These are phyloP conservation scores for Leishmania turanica DNA, from an alignment of 208 protist species.

Conservation along the genomic window DNA sequence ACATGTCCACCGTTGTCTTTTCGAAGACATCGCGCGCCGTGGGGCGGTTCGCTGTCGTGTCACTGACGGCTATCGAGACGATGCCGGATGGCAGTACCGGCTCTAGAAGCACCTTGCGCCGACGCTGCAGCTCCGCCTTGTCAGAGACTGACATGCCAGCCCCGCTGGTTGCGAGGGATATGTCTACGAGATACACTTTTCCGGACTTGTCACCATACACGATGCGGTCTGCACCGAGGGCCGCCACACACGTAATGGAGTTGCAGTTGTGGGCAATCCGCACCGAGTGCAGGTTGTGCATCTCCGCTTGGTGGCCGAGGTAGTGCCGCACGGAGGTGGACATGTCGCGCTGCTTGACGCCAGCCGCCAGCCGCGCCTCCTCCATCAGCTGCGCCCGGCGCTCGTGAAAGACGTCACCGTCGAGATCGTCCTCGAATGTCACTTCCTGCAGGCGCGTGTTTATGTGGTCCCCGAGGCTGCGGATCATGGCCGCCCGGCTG, in stretches of 20 bases:
- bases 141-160: constrained; percentile 15
- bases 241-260: constrained; percentile 78
- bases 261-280: constrained; percentile 88
- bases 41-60: constrained; percentile 65
- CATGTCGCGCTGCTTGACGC: constrained; percentile 72
- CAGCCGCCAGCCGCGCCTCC: constrained; percentile 76
- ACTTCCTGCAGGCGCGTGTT: constrained; percentile 84
- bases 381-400: constrained; percentile 67
- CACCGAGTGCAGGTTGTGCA: constrained; percentile 33
- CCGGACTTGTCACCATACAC: constrained; percentile 90
- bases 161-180: constrained; percentile 28
- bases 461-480: constrained; percentile 78
- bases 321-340: constrained; percentile 47
- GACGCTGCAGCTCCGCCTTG: constrained; percentile 24
- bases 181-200: constrained; percentile 67
- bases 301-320: constrained; percentile 27
- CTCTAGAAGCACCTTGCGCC: constrained; percentile 60
- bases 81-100: constrained; percentile 64
- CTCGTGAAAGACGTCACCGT: constrained; percentile 81
- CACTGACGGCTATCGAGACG: constrained; percentile 77
- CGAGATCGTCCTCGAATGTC: constrained; percentile 73
- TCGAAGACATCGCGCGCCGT: constrained; percentile 78
- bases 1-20: constrained; percentile 78
- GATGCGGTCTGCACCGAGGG: constrained; percentile 61
- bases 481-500: constrained; percentile 45